Conservation (phyloP, 495 filamentous ascomycete genomes). For the Talaromyces borbonicus region DNA sequence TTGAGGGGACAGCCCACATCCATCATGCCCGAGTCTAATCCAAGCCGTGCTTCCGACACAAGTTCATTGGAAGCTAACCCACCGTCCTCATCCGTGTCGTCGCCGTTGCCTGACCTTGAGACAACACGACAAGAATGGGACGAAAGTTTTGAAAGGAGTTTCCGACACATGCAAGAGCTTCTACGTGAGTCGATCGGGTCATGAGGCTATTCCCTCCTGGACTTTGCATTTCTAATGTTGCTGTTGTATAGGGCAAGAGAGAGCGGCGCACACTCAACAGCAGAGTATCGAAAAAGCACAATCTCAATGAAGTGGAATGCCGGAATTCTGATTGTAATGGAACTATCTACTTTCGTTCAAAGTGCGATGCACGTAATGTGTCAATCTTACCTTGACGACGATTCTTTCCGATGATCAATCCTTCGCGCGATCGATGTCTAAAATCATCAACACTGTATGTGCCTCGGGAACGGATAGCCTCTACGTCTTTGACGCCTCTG, state of each 20-base stretch:
- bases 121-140: constrained; percentile 1
- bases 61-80: background rate
- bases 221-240: no score
- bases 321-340: no score
- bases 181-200: constrained; percentile 3
- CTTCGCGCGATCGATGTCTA: no score
- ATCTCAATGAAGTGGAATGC: background rate
- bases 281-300: background rate
- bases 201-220: no score
- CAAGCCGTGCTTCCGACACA: background rate
- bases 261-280: background rate
- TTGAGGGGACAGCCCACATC: no score
- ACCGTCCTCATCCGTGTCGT: background rate
- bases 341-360: no score
- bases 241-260: background rate
- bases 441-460: no score
- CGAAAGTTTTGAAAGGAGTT: background rate
- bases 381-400: no score
- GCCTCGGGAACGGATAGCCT: no score
- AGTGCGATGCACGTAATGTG: no score
- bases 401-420: no score
- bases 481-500: no score
- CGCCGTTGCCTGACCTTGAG: background rate
- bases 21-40: background rate
- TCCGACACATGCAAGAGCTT: background rate